These are phyloP conservation scores for Apophysomyces trapeziformis DNA, from an alignment of 371 early-diverging fungal species.

Conservation along the genomic window DNA sequence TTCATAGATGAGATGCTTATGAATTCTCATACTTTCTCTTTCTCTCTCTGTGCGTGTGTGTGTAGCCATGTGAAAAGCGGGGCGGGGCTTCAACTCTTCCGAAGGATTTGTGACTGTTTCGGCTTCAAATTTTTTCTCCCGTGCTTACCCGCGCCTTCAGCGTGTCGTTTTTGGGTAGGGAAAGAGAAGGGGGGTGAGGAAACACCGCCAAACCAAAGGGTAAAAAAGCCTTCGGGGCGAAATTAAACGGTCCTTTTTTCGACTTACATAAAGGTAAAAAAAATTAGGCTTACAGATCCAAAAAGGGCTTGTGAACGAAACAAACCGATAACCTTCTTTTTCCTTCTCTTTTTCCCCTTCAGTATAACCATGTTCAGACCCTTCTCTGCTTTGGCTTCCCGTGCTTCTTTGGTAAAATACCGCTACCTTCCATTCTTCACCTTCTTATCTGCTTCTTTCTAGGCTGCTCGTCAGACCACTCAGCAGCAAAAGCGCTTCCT, in stretches of 20 bases:
- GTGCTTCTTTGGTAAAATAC: conserved; percentile 56
- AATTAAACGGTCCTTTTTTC: conserved; percentile 14
- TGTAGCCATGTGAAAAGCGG: conserved; percentile 7
- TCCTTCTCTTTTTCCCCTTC: conserved; percentile 18
- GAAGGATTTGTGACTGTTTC: background rate
- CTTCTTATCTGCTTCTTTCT: conserved; percentile 10
- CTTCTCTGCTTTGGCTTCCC: conserved; percentile 56
- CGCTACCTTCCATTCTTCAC: background rate
- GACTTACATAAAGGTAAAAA: conserved; percentile 12
- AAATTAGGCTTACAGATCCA: background rate
- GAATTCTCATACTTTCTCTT: background rate
- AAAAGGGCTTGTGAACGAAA: background rate
- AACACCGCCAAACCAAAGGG: conserved; percentile 8
- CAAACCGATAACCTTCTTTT: conserved; percentile 6
- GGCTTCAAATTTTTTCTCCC: conserved; percentile 33
- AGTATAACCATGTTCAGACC: conserved; percentile 53
- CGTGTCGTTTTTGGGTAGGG: conserved; percentile 10
- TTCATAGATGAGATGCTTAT: too few relatives aligned
- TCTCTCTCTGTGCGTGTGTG: background rate
- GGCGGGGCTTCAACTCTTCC: background rate
- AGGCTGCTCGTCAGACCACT: conserved; percentile 57
- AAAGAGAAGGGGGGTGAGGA: background rate
- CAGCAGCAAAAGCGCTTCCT: conserved; percentile 87
- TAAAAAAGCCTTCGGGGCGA: conserved; percentile 12
- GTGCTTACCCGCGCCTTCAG: conserved; percentile 36